Percentiles rank a stretch among this genome's conserved stretches.
These are phyloP conservation scores for Lithospermum erythrorhizon DNA, from an alignment of 257 asterid species.

Conservation along the genomic window DNA sequence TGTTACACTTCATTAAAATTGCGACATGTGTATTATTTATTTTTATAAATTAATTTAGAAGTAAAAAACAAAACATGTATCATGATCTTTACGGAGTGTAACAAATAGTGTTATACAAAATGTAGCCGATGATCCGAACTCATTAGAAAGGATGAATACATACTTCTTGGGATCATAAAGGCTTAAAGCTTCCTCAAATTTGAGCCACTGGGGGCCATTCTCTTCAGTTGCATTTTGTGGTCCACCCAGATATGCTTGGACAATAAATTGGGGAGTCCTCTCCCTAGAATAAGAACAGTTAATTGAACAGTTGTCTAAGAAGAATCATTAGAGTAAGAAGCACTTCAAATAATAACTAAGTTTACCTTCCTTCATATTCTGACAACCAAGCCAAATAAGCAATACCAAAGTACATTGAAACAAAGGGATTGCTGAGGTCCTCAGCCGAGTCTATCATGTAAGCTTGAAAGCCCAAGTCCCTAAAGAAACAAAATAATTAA, in stretches of 20 bases:
- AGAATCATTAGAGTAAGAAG: background rate
- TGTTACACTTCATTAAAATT: too few relatives aligned
- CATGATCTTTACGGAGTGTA: too few relatives aligned
- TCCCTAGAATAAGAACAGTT: conserved; percentile 34
- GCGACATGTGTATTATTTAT: too few relatives aligned
- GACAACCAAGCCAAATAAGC: conserved; percentile 85
- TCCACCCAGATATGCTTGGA: conserved; percentile 77
- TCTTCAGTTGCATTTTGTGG: conserved; percentile 82
- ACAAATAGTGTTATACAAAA: too few relatives aligned
- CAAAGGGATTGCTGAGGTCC: conserved; percentile 81
- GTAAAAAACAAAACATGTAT: too few relatives aligned
- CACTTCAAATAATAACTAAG: background rate
- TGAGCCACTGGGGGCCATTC: conserved; percentile 49
- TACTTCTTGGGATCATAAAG: conserved; percentile 26
- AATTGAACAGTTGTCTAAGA: background rate
- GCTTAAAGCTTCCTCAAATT: conserved; percentile 52
- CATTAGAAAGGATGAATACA: background rate
- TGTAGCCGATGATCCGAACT: too few relatives aligned
- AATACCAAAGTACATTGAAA: conserved; percentile 91
- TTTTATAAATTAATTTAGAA: too few relatives aligned
- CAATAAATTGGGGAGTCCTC: conserved; percentile 60
- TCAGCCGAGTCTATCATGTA: conserved; percentile 65
- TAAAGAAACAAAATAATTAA: conserved; percentile 3
- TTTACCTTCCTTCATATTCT: conserved; percentile 80
- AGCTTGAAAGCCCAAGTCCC: conserved; percentile 65